Base-by-base conservation (phyloP, 2,329 filamentous ascomycete species). In the Penicillium occitanis region DNA sequence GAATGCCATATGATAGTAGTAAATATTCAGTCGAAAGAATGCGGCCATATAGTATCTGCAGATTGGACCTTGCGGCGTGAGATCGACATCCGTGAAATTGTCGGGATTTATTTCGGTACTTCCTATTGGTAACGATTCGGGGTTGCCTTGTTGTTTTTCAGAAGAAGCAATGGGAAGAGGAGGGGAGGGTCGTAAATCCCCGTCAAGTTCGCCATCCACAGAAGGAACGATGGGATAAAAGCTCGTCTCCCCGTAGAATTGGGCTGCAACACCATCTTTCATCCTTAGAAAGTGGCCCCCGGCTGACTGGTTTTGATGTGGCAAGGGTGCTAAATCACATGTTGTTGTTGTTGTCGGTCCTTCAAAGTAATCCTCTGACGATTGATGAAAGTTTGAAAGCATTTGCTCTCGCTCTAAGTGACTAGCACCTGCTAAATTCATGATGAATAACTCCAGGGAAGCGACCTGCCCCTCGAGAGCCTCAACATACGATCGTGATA, bases 211-310 rank as follows among this genome's bases (percentile, higher is more conserved):
- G 14, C 22, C 57, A 22, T 60, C 57, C 10, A 60, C 37, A 30
- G 57, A 60, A 42, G 57, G 35, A 42, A 60, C 37, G n/a, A 60
- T 60, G 6, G 57, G 57, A 33, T 60, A 60, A 33, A 60, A 60
- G 40, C 57, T 60, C 3, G 57, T 44, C 22, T 60, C 57, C 37
- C 57, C 57, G 17, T 44, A 60, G 57, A 60, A 46, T 19, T 60
- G 57, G 30, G 57, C 22, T 6, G 57, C 57, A 60, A 30, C n/a
- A 1, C 57, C 57, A 17, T 60, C 57, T 46, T 60, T 60, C 57
- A 44, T 60, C 6, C 57, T 60, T 37, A 60, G 22, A 8, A 60
- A 60, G 57, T 11, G 33, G 35, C 57, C 57, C 57, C 22, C 53
- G 28, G 1, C 28, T 57, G 53, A 40, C 30, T 33, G 53, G 35